Conservation (phyloP, 106 monocot species). For the Cymbidium sinense region DNA sequence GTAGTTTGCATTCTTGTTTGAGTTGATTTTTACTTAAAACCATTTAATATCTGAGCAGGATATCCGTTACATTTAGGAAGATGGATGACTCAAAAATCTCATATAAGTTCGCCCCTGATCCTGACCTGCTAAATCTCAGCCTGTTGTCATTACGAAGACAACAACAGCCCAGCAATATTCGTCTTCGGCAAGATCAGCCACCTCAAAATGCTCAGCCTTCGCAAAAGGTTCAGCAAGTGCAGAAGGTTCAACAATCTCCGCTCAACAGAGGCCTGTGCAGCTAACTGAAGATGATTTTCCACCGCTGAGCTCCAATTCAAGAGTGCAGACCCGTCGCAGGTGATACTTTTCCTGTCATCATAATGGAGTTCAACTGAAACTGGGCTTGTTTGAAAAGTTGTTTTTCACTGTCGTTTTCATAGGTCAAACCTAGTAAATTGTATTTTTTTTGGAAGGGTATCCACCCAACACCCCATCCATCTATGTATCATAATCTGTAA, state of each 20-base stretch:
- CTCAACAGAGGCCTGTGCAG: not conserved
- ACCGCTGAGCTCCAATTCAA: not conserved
- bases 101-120: conserved; percentile 26
- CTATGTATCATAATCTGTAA: too few species aligned
- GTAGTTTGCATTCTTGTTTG: not conserved
- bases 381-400: not conserved
- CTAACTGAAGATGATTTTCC: conserved; percentile 1
- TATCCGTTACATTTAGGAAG: conserved; percentile 66
- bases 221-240: not conserved
- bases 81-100: conserved; percentile 56
- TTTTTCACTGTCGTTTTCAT: not conserved
- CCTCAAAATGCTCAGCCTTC: not conserved
- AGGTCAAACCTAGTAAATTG: not conserved
- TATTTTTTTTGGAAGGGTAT: too few species aligned
- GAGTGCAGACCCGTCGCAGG: not conserved
- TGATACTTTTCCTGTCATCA: not conserved
- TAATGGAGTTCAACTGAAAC: not conserved
- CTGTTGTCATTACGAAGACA: not conserved
- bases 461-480: too few species aligned
- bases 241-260: not conserved
- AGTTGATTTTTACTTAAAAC: not conserved
- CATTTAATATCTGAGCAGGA: conserved; percentile 19
- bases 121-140: conserved; percentile 26
- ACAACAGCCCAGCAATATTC: not conserved
- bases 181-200: not conserved